Conservation (phyloP, 2,329 filamentous ascomycete species). For the Trichoderma breve region DNA sequence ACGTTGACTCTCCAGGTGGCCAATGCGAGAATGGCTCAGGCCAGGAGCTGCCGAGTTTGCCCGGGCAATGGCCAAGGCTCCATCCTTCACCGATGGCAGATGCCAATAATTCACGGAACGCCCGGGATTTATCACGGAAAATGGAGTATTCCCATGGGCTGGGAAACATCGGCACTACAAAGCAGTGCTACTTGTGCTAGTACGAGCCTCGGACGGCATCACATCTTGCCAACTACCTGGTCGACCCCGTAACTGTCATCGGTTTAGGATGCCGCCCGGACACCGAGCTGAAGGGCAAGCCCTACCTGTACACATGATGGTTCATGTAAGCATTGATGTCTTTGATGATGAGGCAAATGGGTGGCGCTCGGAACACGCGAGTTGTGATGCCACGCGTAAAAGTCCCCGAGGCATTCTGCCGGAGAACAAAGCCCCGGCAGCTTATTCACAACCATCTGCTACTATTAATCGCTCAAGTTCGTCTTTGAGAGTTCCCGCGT, state of each 20-base stretch:
- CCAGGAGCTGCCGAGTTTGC: not conserved
- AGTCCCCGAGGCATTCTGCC: not conserved
- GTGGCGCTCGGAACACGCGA: not conserved
- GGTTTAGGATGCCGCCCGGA: not conserved
- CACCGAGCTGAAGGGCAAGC: not conserved
- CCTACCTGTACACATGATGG: not conserved
- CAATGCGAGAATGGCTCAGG: not conserved
- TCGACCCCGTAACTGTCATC: not conserved
- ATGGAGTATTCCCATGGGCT: not conserved
- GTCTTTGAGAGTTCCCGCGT: not conserved
- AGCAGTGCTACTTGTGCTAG: not conserved
- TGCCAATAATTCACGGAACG: not conserved
- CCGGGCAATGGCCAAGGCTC: not conserved
- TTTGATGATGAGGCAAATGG: not conserved
- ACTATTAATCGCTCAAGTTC: not conserved
- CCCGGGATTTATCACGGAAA: not conserved
- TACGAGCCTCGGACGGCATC: not conserved
- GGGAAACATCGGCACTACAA: not conserved
- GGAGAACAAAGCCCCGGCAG: not conserved
- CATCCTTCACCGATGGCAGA: not conserved
- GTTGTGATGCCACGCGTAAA: not conserved
- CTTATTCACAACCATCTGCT: not conserved
- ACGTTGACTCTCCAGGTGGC: not conserved
- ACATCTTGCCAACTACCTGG: not conserved
- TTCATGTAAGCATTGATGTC: not conserved